Evolutionary conservation across 2,329 filamentous ascomycete genomes (phyloP).

Genomic region (Chalaropsis thielavioides): DNA sequence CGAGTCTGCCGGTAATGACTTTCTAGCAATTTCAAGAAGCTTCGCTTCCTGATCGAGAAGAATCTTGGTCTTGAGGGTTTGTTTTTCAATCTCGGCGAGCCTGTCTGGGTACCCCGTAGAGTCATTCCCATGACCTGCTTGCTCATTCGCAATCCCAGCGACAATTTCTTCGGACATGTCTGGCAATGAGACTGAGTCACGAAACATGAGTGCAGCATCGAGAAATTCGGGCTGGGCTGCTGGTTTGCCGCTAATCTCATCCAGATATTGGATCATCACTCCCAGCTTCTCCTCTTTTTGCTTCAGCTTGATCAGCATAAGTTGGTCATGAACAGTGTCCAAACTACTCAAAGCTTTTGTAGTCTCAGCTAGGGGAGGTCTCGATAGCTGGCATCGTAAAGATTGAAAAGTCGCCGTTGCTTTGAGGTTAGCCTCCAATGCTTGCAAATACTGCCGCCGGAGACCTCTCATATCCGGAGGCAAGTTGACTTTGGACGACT

Average conservation of each 20-base stretch:
- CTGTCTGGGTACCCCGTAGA: slow-evolving; percentile 26
- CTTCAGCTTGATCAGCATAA: slow-evolving; percentile 37
- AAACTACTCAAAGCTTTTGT: neutral
- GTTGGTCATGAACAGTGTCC: slow-evolving; percentile 32
- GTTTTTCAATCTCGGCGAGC: slow-evolving; percentile 34
- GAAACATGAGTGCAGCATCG: slow-evolving; percentile 35
- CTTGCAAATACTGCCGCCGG: slow-evolving; percentile 41
- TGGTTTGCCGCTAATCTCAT: slow-evolving; percentile 37
- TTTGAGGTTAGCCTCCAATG: slow-evolving; percentile 37
- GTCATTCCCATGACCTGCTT: slow-evolving; percentile 29
- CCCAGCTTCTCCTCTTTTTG: slow-evolving; percentile 37
- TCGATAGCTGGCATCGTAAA: slow-evolving; percentile 19
- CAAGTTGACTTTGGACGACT: slow-evolving; percentile 14
- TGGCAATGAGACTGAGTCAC: slow-evolving; percentile 31
- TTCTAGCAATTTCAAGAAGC: slow-evolving; percentile 35
- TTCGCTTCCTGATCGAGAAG: slow-evolving; percentile 42
- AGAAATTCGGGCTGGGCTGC: slow-evolving; percentile 37
- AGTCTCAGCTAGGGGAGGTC: neutral
- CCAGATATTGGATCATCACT: slow-evolving; percentile 37
- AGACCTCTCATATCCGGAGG: slow-evolving; percentile 31
- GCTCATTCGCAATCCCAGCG: slow-evolving; percentile 34
- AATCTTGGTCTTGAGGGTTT: slow-evolving; percentile 43
- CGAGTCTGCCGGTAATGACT: slow-evolving; percentile 25
- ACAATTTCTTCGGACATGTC: slow-evolving; percentile 39
- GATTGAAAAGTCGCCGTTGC: slow-evolving; percentile 36